Evolutionary conservation across 2,329 filamentous ascomycete genomes (phyloP).

Genomic region (Lasiodiplodia sp.): DNA sequence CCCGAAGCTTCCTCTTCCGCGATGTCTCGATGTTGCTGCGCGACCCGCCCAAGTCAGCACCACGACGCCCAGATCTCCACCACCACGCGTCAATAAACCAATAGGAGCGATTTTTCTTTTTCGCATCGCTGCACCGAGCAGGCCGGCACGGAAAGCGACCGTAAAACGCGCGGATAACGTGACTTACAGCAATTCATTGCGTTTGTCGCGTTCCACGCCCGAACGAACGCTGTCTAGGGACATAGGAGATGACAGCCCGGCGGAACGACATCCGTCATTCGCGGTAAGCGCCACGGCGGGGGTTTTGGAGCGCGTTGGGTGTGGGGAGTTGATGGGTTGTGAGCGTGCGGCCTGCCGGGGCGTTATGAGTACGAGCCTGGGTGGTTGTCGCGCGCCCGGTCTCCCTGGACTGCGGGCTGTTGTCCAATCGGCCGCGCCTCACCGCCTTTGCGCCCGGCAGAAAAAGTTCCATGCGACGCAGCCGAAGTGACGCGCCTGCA

Average conservation of each 20-base stretch:
- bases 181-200: constrained; percentile 55
- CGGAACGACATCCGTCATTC: constrained; percentile 58
- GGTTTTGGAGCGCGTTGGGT: constrained; percentile 41
- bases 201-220: constrained; percentile 49
- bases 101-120: constrained; percentile 50
- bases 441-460: constrained; percentile 15
- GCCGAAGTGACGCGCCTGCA: constrained; percentile 21
- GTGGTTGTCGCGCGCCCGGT: constrained; percentile 29
- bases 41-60: constrained; percentile 30
- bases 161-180: constrained; percentile 36
- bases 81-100: constrained; percentile 46
- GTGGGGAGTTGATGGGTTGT: constrained; percentile 43
- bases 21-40: constrained; percentile 67
- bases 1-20: constrained; percentile 89
- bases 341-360: constrained; percentile 31
- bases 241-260: constrained; percentile 53
- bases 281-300: constrained; percentile 51
- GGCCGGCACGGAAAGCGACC: constrained; percentile 41
- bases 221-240: constrained; percentile 55
- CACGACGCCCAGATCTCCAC: constrained; percentile 44
- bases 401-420: constrained; percentile 26
- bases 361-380: constrained; percentile 28
- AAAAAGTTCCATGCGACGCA: constrained; percentile 4
- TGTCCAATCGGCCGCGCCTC: constrained; percentile 14
- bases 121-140: constrained; percentile 43